These are phyloP conservation scores for Prunus padus DNA, from an alignment of 306 rosid species.

Conservation along the genomic window DNA sequence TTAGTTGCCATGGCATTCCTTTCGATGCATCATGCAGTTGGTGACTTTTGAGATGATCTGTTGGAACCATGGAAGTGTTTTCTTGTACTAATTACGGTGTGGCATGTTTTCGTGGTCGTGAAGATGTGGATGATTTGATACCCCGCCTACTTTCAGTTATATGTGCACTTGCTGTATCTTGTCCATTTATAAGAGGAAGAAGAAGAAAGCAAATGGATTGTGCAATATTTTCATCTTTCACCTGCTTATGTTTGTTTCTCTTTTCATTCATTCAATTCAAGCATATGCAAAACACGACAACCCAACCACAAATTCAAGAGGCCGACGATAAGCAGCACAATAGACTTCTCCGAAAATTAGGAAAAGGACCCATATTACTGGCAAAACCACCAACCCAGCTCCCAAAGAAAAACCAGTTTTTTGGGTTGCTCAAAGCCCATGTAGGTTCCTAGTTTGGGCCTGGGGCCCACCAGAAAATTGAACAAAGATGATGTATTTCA, in stretches of 20 bases:
- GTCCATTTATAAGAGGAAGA: neutral
- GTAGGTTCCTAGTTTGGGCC: too few relatives aligned
- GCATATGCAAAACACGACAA: too few relatives aligned
- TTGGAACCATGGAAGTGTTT: neutral
- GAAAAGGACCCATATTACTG: too few relatives aligned
- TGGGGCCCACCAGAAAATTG: too few relatives aligned
- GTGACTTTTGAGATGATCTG: neutral
- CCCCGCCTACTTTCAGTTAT: neutral
- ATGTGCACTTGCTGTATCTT: neutral
- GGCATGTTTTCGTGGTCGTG: constrained; percentile 25
- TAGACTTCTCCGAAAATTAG: too few relatives aligned
- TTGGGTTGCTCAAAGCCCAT: too few relatives aligned
- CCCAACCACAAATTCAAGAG: neutral
- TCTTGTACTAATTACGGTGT: neutral
- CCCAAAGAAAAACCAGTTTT: too few relatives aligned
- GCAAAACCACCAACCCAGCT: too few relatives aligned
- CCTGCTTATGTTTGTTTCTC: neutral
- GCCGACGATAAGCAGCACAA: too few relatives aligned
- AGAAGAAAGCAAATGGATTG: constrained; percentile 1
- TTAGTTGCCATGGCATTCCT: constrained; percentile 22
- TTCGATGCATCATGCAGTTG: constrained; percentile 5
- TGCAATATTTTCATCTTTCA: neutral
- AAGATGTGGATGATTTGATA: constrained; percentile 25
- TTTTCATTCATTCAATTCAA: too few relatives aligned
- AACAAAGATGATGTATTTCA: too few relatives aligned